Percentiles rank a stretch among this genome's conserved stretches.
phyloP scores from a whole-genome alignment of 1,139 yeast species.

The Saccharomycopsis crataegensis region DNA sequence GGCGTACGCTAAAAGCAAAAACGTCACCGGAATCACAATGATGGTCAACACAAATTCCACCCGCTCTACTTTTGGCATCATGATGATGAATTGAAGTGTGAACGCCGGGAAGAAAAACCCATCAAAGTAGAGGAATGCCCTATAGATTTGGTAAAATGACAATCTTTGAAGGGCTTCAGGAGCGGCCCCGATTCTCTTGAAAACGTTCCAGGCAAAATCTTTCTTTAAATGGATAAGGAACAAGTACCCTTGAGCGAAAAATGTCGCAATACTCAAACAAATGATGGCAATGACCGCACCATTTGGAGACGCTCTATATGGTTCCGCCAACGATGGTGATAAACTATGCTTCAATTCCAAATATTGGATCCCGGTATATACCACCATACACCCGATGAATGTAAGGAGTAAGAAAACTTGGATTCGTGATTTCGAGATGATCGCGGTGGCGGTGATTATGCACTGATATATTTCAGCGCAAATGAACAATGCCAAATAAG shows the following conservation, averaged over 20 bases:
- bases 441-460: constrained; percentile 21
- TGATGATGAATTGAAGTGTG: constrained; percentile 18
- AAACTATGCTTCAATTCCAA: constrained; percentile 20
- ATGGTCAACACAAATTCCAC: constrained; percentile 17
- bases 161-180: constrained; percentile 11
- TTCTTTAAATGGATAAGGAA: constrained; percentile 13
- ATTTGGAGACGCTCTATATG: constrained; percentile 3
- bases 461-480: constrained; percentile 25
- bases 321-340: neutral
- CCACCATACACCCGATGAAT: constrained; percentile 23
- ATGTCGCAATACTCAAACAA: constrained; percentile 11
- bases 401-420: constrained; percentile 22
- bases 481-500: constrained; percentile 25
- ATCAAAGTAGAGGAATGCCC: constrained; percentile 19
- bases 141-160: constrained; percentile 9
- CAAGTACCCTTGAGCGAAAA: constrained; percentile 15
- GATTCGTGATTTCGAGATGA: constrained; percentile 22
- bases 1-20: constrained; percentile 13
- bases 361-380: constrained; percentile 25
- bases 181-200: constrained; percentile 18
- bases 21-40: constrained; percentile 15
- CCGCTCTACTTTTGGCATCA: constrained; percentile 17
- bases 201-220: constrained; percentile 16
- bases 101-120: constrained; percentile 20
- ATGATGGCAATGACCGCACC: constrained; percentile 18